Evolutionary conservation across 1,284 basidiomycete species (phyloP), one percentile per base, ranked within the genome.

Genomic region (Tremellales sp.): DNA sequence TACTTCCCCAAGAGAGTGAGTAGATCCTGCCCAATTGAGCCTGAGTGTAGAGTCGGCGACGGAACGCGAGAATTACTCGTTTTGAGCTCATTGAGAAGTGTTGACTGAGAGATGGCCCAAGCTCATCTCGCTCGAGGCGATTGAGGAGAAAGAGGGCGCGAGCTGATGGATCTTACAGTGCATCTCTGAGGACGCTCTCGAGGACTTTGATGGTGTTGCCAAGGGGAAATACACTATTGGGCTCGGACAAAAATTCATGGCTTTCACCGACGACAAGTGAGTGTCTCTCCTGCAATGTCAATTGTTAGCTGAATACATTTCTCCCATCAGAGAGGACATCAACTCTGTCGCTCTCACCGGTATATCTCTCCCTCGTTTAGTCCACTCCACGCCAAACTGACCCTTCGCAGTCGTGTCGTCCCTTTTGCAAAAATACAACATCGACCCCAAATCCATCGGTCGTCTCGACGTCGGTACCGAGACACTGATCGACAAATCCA

Each of bases 181-280:
- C 76, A 87, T 95, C 75, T 90, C 88, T n/a, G 90, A 95, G 76
- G 83, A 85, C 45, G 91, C 87, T 61, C 83, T 97, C 47, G 94
- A 99, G 74, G 86, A 82, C 56, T 98, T 90, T 75, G 94, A 99
- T 69, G 89, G 89, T 63, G 95, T 95, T 34, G 76, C 90, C 55
- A 84, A 90, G 73, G 94, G 95, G 60, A 97, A 98, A 77, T 98
- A 99, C 80, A 99, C 95, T 63, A 97, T 98, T 69, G 95, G 95
- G 67, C 85, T 99, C 39, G 95, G 94, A 50, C 91, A 97, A 74
- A 85, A 97, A 75, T 93, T 83, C 79, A 98, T 98, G 94, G 89
- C 91, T 29, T 95, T 87, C 80, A 89, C 87, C 54, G 92, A 95
- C 69, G 92, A 95, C 79, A 83, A 86, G 68, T 70, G 55, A 58